Evolutionary conservation across 345 rosid species (phyloP).

Genomic region (Heritiera fomes): DNA sequence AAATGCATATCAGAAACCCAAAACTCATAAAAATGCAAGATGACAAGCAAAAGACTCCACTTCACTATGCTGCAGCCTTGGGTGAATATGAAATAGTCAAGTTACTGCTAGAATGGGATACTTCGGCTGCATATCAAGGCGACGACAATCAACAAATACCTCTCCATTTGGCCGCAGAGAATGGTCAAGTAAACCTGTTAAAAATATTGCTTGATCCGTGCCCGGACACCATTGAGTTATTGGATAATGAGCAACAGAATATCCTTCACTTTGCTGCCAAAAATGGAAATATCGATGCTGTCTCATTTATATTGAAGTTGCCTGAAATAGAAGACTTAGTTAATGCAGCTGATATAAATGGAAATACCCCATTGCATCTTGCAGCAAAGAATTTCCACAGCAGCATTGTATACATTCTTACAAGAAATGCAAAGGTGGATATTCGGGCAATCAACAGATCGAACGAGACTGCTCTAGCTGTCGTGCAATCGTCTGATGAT

Average conservation of each 20-base stretch:
- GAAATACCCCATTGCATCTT: conserved; percentile 1
- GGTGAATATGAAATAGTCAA: not conserved
- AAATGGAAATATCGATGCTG: not conserved
- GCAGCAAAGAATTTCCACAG: conserved; percentile 17
- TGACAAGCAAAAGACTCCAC: conserved; percentile 10
- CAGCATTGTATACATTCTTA: not conserved
- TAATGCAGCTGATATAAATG: not conserved
- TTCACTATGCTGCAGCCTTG: conserved; percentile 19
- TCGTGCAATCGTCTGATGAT: conserved; percentile 5
- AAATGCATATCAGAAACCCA: not conserved
- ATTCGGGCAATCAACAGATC: conserved; percentile 7
- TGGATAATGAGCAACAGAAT: not conserved
- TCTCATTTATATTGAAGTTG: not conserved
- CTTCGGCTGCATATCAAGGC: conserved; percentile 1
- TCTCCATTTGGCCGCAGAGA: conserved; percentile 14
- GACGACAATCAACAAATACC: conserved; percentile 13
- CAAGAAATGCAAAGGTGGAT: conserved; percentile 6
- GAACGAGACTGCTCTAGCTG: conserved; percentile 7
- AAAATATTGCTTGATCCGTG: not conserved
- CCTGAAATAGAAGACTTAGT: conserved; percentile 13
- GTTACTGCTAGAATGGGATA: conserved; percentile 7
- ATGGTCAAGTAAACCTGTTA: not conserved
- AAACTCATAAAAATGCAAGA: not conserved
- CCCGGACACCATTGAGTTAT: conserved; percentile 5
- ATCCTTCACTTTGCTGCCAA: conserved; percentile 9